Conservation (phyloP, 192 early-diverging fungal species). For the Piromyces finnis region DNA sequence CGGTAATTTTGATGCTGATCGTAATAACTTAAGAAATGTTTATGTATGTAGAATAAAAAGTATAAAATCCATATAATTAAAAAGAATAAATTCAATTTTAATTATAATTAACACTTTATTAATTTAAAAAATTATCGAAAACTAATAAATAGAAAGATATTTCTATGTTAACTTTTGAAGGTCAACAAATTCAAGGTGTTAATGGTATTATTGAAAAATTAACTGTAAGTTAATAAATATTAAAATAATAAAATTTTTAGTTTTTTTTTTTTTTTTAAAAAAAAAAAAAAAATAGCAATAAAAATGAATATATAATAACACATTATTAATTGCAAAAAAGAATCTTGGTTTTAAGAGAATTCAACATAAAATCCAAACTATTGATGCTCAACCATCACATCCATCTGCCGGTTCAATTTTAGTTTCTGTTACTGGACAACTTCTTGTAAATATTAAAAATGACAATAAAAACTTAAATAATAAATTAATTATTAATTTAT, state of each 20-base stretch:
- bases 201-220: slow-evolving; percentile 60
- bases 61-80: no score
- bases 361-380: slow-evolving; percentile 48
- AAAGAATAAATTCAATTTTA: no score
- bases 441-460: slow-evolving; percentile 46
- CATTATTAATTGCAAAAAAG: slow-evolving; percentile 13
- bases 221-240: slow-evolving; percentile 35
- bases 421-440: slow-evolving; percentile 72
- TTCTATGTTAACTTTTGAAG: slow-evolving; percentile 84
- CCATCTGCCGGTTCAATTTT: slow-evolving; percentile 41
- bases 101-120: no score
- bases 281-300: not conserved
- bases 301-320: not conserved
- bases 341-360: slow-evolving; percentile 60
- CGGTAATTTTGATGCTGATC: slow-evolving; percentile 58
- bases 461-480: no score
- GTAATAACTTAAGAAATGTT: slow-evolving; percentile 38
- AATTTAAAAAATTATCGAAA: no score
- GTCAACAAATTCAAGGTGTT: slow-evolving; percentile 35
- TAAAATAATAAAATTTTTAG: no score
- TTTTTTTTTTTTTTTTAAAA: no score
- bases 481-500: no score
- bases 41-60: slow-evolving; percentile 63
- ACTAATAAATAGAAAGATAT: slow-evolving; percentile 46
- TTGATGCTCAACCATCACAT: slow-evolving; percentile 62